Conservation (phyloP, 2,329 filamentous ascomycete species). For the Pseudogymnoascus sp. region DNA sequence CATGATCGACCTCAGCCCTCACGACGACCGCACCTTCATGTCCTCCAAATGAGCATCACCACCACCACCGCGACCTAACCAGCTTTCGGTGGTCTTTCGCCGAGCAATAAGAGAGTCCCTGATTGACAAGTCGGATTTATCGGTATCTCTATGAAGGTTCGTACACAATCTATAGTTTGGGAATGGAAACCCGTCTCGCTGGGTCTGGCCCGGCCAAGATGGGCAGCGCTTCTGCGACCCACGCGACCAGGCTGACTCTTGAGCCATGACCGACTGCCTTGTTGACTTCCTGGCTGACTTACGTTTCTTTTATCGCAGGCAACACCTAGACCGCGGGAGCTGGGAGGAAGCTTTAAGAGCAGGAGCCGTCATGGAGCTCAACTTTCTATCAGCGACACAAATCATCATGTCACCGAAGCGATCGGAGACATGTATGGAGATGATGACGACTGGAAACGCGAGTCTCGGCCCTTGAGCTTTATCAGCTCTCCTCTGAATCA, state of each 20-base stretch:
- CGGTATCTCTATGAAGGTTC: slow-evolving; percentile 8
- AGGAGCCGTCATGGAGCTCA: slow-evolving; percentile 26
- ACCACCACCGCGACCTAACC: slow-evolving; percentile 8
- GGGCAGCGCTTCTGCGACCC: background rate
- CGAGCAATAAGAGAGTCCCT: slow-evolving; percentile 1
- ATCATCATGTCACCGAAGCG: slow-evolving; percentile 66
- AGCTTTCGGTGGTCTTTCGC: slow-evolving; percentile 8
- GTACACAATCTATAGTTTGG: background rate
- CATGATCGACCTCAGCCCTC: background rate
- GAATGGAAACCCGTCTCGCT: background rate
- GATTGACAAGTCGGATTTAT: background rate
- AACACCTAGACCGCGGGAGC: slow-evolving; percentile 28
- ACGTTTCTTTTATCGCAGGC: slow-evolving; percentile 19
- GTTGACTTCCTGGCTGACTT: slow-evolving; percentile 3
- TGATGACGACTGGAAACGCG: slow-evolving; percentile 41
- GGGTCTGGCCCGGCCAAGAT: background rate
- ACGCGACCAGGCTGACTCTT: background rate
- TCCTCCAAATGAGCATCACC: slow-evolving; percentile 8
- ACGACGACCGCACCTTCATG: slow-evolving; percentile 3
- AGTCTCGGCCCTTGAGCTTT: slow-evolving; percentile 53
- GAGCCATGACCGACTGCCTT: background rate
- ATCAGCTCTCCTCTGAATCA: slow-evolving; percentile 35
- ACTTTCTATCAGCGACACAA: slow-evolving; percentile 53
- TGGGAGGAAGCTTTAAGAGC: slow-evolving; percentile 28
- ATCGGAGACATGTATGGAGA: slow-evolving; percentile 67